Evolutionary conservation across 2,329 filamentous ascomycete genomes (phyloP).

Genomic region (Akanthomyces muscarius): DNA sequence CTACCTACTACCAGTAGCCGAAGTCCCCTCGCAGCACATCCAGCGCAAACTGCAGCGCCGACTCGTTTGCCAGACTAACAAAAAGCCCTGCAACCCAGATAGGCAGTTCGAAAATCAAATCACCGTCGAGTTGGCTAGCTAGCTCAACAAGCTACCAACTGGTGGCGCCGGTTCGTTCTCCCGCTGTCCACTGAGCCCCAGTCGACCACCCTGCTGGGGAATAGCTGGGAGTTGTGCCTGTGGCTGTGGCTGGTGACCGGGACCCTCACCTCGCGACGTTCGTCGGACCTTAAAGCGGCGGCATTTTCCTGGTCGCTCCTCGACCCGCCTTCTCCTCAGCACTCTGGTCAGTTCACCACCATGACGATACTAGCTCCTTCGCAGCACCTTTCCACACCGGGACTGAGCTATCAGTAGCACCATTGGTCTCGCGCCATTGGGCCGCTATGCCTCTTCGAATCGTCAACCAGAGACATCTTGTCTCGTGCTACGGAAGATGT

Average conservation of each 20-base stretch:
- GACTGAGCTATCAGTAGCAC: no score
- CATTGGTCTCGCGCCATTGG: background rate
- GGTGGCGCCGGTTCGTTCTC: background rate
- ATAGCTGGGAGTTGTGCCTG: background rate
- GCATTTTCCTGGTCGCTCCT: background rate
- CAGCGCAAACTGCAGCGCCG: background rate
- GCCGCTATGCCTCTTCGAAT: background rate
- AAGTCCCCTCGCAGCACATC: background rate
- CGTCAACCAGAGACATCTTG: background rate
- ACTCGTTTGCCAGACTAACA: no score
- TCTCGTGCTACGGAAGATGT: background rate
- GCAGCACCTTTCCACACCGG: background rate
- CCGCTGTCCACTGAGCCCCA: background rate
- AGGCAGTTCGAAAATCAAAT: background rate
- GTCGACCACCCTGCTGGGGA: background rate
- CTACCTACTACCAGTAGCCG: no score
- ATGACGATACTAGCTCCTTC: background rate
- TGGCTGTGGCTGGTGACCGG: background rate
- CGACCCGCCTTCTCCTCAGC: background rate
- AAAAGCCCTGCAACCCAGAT: background rate
- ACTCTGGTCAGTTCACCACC: background rate
- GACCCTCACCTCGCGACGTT: background rate
- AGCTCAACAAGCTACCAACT: background rate
- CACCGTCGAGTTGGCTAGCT: background rate
- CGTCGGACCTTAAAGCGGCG: constrained; percentile 4